Percentiles rank a stretch among this genome's conserved stretches.
Evolutionary conservation across 2,329 filamentous ascomycete genomes (phyloP).

Genomic region (Alternaria arbusti): DNA sequence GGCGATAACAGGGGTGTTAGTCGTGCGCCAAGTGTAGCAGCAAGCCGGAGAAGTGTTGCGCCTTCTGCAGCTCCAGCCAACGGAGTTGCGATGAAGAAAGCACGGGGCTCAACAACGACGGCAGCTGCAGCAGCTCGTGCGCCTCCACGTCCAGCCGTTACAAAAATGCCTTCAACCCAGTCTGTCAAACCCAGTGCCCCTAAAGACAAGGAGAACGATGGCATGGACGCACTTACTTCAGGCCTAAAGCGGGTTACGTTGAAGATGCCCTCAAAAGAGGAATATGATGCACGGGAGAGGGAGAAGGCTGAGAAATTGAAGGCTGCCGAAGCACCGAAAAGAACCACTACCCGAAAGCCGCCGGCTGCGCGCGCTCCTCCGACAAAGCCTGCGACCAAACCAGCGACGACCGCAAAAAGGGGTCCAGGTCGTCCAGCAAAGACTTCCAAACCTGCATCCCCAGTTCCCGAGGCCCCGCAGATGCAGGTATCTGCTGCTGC

Average conservation of each 20-base stretch:
- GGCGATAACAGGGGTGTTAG: slow-evolving; percentile 39
- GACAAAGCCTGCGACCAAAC: slow-evolving; percentile 22
- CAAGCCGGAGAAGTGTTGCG: slow-evolving; percentile 39
- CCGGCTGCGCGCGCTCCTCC: slow-evolving; percentile 25
- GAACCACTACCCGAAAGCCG: slow-evolving; percentile 30
- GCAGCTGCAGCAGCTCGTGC: slow-evolving; percentile 42
- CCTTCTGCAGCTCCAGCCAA: slow-evolving; percentile 32
- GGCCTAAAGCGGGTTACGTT: slow-evolving; percentile 65
- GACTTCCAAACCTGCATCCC: slow-evolving; percentile 31
- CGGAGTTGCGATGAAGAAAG: slow-evolving; percentile 65
- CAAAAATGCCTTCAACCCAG: slow-evolving; percentile 50
- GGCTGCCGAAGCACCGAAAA: slow-evolving; percentile 42
- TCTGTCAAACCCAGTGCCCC: slow-evolving; percentile 24
- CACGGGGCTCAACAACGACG: slow-evolving; percentile 55
- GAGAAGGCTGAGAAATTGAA: slow-evolving; percentile 52
- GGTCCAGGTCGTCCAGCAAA: slow-evolving; percentile 33
- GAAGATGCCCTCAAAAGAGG: slow-evolving; percentile 64
- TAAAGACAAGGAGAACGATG: slow-evolving; percentile 39
- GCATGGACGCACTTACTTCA: slow-evolving; percentile 58
- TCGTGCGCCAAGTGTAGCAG: slow-evolving; percentile 50
- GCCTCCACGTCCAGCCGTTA: slow-evolving; percentile 48
- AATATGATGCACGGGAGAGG: slow-evolving; percentile 61
- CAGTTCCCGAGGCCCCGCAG: slow-evolving; percentile 39
- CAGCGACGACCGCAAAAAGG: slow-evolving; percentile 28
- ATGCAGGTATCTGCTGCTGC: slow-evolving; percentile 26